Conservation (phyloP, 345 rosid species). For the Viola odorata region DNA sequence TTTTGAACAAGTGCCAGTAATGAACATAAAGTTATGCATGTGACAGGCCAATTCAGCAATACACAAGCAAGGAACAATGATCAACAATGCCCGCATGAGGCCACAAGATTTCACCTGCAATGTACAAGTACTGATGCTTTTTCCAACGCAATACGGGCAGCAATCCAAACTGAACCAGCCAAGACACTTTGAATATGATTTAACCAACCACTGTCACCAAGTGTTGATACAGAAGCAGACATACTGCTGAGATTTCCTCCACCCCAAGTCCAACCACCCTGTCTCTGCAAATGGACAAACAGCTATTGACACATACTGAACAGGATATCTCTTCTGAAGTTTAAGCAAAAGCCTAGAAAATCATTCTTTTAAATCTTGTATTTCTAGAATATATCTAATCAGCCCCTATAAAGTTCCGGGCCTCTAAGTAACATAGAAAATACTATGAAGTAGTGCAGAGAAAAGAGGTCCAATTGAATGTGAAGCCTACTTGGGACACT, state of each 20-base stretch:
- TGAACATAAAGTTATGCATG: too few relatives aligned
- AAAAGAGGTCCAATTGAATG: too few relatives aligned
- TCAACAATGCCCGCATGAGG: too few relatives aligned
- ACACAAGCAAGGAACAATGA: neutral
- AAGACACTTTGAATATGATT: slow-evolving; percentile 89
- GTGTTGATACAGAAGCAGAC: slow-evolving; percentile 98
- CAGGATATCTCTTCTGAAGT: neutral
- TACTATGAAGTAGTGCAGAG: too few relatives aligned
- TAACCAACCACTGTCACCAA: slow-evolving; percentile 98
- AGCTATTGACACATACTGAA: neutral
- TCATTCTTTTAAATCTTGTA: neutral
- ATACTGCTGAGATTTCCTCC: slow-evolving; percentile 98
- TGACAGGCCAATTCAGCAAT: neutral
- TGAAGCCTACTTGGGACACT: too few relatives aligned
- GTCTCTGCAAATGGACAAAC: slow-evolving; percentile 53
- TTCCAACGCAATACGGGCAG: slow-evolving; percentile 85
- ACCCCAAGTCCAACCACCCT: slow-evolving; percentile 99
- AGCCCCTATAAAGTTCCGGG: neutral
- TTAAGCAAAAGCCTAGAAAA: neutral
- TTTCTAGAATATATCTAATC: neutral
- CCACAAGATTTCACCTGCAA: slow-evolving; percentile 58
- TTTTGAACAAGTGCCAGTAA: too few relatives aligned
- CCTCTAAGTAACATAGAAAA: too few relatives aligned
- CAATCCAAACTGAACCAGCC: slow-evolving; percentile 99
- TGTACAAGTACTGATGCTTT: slow-evolving; percentile 97